Percentiles rank a stretch among this genome's conserved stretches.
These are phyloP conservation scores for Colletotrichum gloeosporioides DNA, from an alignment of 2,329 filamentous ascomycete species.

Conservation along the genomic window DNA sequence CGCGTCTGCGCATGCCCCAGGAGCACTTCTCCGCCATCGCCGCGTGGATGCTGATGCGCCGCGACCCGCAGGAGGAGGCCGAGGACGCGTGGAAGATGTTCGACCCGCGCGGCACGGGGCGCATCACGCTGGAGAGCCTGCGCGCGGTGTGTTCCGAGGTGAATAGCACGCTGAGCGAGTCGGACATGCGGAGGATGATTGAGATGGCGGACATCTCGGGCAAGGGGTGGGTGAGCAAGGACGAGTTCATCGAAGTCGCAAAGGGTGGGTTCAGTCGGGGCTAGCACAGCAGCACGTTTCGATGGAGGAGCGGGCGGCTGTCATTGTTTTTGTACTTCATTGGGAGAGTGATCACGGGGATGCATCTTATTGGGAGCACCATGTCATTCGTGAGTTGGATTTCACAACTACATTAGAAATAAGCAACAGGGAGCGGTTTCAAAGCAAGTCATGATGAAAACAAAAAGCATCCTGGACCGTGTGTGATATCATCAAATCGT, in stretches of 20 bases:
- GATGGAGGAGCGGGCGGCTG: background rate
- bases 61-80: conserved; percentile 92
- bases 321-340: background rate
- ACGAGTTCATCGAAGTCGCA: conserved; percentile 70
- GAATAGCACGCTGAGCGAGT: conserved; percentile 83
- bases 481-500: background rate
- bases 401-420: background rate
- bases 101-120: conserved; percentile 89
- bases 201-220: conserved; percentile 97
- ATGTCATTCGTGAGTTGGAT: background rate
- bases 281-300: background rate
- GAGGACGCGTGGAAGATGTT: conserved; percentile 91
- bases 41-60: conserved; percentile 77
- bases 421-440: background rate
- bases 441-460: background rate
- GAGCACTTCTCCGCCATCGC: conserved; percentile 78
- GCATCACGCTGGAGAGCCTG: conserved; percentile 88
- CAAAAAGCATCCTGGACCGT: background rate
- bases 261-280: conserved; percentile 16
- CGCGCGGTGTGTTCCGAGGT: conserved; percentile 87
- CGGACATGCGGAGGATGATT: conserved; percentile 94
- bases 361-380: background rate
- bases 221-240: conserved; percentile 77
- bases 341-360: background rate
- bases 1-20: conserved; percentile 76